These are phyloP conservation scores for Acanthamoeba sp. DNA, from an alignment of 208 protist genomes.

Conservation along the genomic window DNA sequence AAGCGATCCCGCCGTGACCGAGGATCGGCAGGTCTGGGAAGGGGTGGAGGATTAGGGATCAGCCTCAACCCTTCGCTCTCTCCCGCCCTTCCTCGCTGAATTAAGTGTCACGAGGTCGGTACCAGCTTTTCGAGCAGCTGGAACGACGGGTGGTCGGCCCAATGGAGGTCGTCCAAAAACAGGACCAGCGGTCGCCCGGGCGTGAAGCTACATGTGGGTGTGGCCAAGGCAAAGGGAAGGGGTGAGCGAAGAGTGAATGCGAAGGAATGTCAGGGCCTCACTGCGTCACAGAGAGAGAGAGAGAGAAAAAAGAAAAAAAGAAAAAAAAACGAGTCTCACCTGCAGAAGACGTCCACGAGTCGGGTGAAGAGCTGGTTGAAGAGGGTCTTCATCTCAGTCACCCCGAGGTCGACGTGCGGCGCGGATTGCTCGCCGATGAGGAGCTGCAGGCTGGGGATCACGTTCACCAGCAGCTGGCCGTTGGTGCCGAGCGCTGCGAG, in stretches of 20 bases:
- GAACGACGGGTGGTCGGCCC: constrained; percentile 61
- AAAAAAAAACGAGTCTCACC: too few species aligned
- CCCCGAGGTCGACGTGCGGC: constrained; percentile 12
- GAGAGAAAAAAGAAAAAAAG: too few species aligned
- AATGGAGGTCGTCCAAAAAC: constrained; percentile 60
- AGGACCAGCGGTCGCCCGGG: constrained; percentile 25
- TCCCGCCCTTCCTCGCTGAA: too few species aligned
- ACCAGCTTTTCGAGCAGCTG: constrained; percentile 63
- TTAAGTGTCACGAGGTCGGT: too few species aligned
- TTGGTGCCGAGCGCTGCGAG: constrained; percentile 3
- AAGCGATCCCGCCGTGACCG: neutral
- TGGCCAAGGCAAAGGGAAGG: too few species aligned
- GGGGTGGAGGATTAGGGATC: too few species aligned
- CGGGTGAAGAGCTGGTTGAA: constrained; percentile 62
- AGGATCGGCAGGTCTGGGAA: neutral
- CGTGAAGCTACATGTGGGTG: constrained; percentile 8
- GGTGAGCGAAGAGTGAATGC: too few species aligned
- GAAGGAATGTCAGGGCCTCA: too few species aligned
- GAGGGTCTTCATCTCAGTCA: constrained; percentile 63
- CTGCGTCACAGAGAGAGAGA: too few species aligned
- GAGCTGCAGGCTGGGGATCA: constrained; percentile 56
- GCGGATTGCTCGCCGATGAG: constrained; percentile 47
- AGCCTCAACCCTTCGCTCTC: too few species aligned
- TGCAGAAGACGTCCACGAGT: constrained; percentile 49
- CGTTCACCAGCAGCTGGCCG: constrained; percentile 59